Base-by-base conservation (phyloP, 2,329 filamentous ascomycete genomes). In the Cladosporium sp. region DNA sequence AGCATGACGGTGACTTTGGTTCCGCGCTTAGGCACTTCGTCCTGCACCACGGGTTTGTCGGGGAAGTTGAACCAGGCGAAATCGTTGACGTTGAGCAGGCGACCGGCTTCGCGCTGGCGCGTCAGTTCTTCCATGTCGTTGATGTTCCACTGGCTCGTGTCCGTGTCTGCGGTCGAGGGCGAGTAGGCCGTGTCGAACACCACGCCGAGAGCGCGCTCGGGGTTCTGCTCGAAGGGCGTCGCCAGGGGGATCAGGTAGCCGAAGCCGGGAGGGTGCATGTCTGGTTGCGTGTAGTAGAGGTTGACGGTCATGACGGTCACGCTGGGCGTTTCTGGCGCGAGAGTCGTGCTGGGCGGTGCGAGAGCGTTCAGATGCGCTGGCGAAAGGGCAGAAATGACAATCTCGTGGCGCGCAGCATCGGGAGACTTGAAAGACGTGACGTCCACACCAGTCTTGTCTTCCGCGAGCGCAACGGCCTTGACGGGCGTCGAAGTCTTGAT, bases 1-100 rank as follows among this genome's bases (percentile, higher is more conserved):
- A 98, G 74, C 83, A 98, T 95, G 59, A 97, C 87, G 13, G 92
- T 95, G 47, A 97, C 70, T 67, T 95, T 95, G 12, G 89, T 95
- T 19, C 77, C 78, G 42, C 68, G 62, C n/a, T 74, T 71, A 15
- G 79, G 78, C 55, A 67, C 59, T 8, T 57, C 48, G 47, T 68
- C 65, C 45, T 68, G 65, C 9, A 56, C 51, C 25, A 62, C 59
- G 1, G 63, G 62, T 27, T 49, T 50, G 6, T 59, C 47, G 27
- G 62, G 62, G 54, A 63, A 60, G 38, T 66, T 65, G 57, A 59
- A 59, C 63, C 63, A 66, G 12, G 57, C 58, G 36, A 65, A 66
- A 46, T 66, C 60, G 32, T 66, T 64, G 33, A 64, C 59, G 43
- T 64, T 61, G 48, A 63, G 53, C n/a, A 63, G 51, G 40, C 54